Evolutionary conservation across 441 rosid genomes (phyloP), one percentile per base, ranked within the genome.

Genomic region (Croton setiger): DNA sequence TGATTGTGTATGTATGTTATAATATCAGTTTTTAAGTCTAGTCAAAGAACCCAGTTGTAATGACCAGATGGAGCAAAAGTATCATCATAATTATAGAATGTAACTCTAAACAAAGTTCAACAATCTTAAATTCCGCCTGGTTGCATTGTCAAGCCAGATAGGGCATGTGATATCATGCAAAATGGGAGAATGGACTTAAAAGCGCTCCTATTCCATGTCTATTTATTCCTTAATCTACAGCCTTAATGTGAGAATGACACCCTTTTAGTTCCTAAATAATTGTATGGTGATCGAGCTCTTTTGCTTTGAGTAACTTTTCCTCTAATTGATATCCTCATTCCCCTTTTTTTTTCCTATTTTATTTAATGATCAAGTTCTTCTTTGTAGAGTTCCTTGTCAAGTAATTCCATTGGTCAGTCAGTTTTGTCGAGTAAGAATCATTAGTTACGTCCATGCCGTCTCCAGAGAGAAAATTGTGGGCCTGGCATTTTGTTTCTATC

Each of bases 131-230:
- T 36, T 68, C 48, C 27, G 8, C 12, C 39, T 4, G 48, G 37
- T 33, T 64, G 5, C 47, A 35, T 27, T 44, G 31, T 14, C 14
- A 3, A 9, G 48, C 15, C 15, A 20, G 9, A 21, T 36, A 37
- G 59, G 58, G 51, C 54, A 59, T 47, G 57, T 21, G 18, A 48
- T 57, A 20, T 39, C 21, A 64, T 35, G 14, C 13, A 18, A 59
- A 27, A 68, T 18, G 2, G 17, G 48, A 47, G 5, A 31, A 20
- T 36, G 33, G 3, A n/a, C 48, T 68, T 58, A 36, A 68, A 39
- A 64, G 10, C 27, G 15, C 11, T 64, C 56, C 67, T 33, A 56
- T 64, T 64, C 48, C 17, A 7, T 63, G 39, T 64, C n/a, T 31
- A 0, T 8, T 56, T 56, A 52, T 52, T 27, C 31, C 31, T 27